These are phyloP conservation scores for Termitomyces sp. DNA, from an alignment of 768 basidiomycete species.

Conservation along the genomic window DNA sequence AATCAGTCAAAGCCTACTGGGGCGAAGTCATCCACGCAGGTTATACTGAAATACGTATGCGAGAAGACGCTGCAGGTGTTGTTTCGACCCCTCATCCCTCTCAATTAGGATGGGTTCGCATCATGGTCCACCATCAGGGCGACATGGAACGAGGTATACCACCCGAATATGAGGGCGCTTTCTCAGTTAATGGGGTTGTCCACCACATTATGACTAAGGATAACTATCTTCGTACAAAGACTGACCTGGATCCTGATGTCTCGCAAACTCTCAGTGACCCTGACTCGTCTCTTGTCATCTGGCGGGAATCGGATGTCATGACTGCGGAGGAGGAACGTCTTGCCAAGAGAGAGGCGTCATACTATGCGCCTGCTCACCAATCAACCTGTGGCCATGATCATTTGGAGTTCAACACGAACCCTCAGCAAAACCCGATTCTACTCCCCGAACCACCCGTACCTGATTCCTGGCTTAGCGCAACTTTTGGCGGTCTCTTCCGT, in stretches of 20 bases:
- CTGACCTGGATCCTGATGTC: slow-evolving; percentile 51
- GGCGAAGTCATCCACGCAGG: slow-evolving; percentile 70
- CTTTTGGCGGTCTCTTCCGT: slow-evolving; percentile 26
- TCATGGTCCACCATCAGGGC: slow-evolving; percentile 67
- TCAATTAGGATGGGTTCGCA: slow-evolving; percentile 73
- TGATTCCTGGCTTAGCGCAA: slow-evolving; percentile 39
- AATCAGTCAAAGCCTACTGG: slow-evolving; percentile 63
- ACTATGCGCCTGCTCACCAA: slow-evolving; percentile 14
- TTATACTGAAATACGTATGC: slow-evolving; percentile 49
- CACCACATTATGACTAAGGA: slow-evolving; percentile 72
- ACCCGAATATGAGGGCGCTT: slow-evolving; percentile 73
- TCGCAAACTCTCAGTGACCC: slow-evolving; percentile 32
- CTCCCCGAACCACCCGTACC: slow-evolving; percentile 21
- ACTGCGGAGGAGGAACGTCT: slow-evolving; percentile 43
- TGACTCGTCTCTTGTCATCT: slow-evolving; percentile 63
- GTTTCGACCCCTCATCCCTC: slow-evolving; percentile 38
- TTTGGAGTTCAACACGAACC: slow-evolving; percentile 63
- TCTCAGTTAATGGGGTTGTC: slow-evolving; percentile 61
- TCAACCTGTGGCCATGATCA: slow-evolving; percentile 66
- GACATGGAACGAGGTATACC: slow-evolving; percentile 40
- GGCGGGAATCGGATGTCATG: slow-evolving; percentile 70
- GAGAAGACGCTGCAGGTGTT: slow-evolving; percentile 59
- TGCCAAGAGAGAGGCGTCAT: slow-evolving; percentile 25
- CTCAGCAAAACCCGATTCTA: slow-evolving; percentile 48
- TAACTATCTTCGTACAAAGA: slow-evolving; percentile 63